Base-by-base conservation (phyloP, 2,329 filamentous ascomycete genomes). In the Scorias spongiosa region DNA sequence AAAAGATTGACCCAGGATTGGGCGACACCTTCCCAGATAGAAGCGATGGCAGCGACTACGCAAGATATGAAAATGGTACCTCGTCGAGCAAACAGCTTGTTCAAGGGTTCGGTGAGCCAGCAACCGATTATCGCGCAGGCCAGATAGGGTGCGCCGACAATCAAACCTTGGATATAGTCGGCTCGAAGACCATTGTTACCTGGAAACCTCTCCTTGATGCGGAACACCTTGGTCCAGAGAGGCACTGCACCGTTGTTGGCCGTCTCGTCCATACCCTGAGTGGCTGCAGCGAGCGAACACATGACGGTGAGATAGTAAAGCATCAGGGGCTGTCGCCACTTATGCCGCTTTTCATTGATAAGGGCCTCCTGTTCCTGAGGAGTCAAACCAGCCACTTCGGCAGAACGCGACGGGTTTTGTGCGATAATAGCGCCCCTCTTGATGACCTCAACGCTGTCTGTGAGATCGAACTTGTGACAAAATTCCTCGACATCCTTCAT, bases 31-130 rank as follows among this genome's bases (percentile, higher is more conserved):
- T 65, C 60, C 63, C 65, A 66, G 29, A 68, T 51, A 0, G 64
- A 66, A 2, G 65, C 61, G 0, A 65, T 53, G 2, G 62, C 61
- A 1, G 65, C 63, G 41, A 67, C 62, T 39, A 66, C 49, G 46
- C 65, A 66, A 7, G 71, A 70, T 39, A 79, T 57, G 55, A 81
- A 81, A 47, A 82, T 82, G 39, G 75, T 72, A 10, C 77, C 75
- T 42, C 77, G 72, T 34, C 78, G 75, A 32, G 76, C 78, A 26
- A 77, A 51, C 10, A 62, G 62, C 36, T 72, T 62, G 52, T 82
- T 82, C 10, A 76, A 51, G 1, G 77, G 76, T 48, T 84, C 67
- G 1, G 66, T 66, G 5, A 67, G 54, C 68, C 69, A 73, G 56
- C 66, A 68, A 11, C 67, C 66, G 4, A 70, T 48, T 9, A 67